Evolutionary conservation across 352 stramenopile species (phyloP).

Genomic region (Pythium pyrilobum): DNA sequence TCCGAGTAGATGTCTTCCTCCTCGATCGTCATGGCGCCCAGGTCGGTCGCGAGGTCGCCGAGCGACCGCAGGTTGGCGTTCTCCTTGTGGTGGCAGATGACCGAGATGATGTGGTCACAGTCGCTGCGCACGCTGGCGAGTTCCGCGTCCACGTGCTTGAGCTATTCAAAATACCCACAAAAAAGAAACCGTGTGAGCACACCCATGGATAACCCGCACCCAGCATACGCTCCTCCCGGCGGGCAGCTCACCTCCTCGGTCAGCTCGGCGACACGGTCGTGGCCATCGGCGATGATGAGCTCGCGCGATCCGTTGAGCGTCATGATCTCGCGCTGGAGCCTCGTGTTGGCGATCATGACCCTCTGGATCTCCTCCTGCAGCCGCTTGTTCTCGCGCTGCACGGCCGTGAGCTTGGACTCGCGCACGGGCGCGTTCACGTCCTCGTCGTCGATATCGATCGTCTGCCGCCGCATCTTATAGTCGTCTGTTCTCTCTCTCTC

Average conservation of each 20-base stretch:
- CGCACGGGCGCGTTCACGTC: not conserved
- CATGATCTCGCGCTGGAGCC: constrained; percentile 58
- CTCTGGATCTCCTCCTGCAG: constrained; percentile 50
- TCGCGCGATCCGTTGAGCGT: constrained; percentile 43
- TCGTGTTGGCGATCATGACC: constrained; percentile 54
- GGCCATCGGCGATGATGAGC: constrained; percentile 29
- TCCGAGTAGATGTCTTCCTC: constrained; percentile 24
- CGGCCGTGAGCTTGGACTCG: constrained; percentile 7
- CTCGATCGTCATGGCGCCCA: constrained; percentile 1
- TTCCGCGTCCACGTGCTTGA: constrained; percentile 20
- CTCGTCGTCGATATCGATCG: not conserved
- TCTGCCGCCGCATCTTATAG: too few species aligned
- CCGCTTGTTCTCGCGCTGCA: constrained; percentile 56
- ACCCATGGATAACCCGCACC: too few species aligned
- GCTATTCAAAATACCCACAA: not conserved
- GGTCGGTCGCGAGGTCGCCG: constrained; percentile 7
- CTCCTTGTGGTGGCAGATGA: constrained; percentile 20
- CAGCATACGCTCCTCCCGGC: not conserved
- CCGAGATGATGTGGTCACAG: constrained; percentile 20
- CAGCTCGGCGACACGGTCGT: constrained; percentile 38
- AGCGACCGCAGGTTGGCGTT: constrained; percentile 13
- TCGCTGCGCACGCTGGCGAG: constrained; percentile 9
- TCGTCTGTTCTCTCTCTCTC: too few species aligned
- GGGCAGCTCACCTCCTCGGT: constrained; percentile 29
- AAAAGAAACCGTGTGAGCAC: too few species aligned